Evolutionary conservation across 1,139 yeast genomes (phyloP).

Genomic region (Saccharomyces hybrid): DNA sequence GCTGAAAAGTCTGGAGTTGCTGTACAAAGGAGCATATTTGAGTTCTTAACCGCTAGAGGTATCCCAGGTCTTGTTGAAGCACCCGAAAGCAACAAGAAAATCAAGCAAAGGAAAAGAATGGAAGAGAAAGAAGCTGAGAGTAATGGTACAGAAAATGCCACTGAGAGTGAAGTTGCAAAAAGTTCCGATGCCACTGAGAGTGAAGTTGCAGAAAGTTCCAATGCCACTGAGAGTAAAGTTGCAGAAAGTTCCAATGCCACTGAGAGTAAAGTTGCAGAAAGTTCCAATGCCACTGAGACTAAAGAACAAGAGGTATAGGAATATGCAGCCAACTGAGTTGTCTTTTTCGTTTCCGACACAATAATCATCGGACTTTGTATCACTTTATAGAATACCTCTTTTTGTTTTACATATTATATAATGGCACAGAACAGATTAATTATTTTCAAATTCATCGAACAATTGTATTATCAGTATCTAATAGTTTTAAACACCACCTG

Average conservation of each 20-base stretch:
- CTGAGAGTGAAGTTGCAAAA: neutral
- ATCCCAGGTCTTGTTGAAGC: constrained; percentile 32
- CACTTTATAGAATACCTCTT: neutral
- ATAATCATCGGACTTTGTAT: neutral
- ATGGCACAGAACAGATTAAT: neutral
- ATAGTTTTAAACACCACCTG: constrained; percentile 22
- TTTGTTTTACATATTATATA: neutral
- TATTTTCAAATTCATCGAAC: neutral
- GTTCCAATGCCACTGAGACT: neutral
- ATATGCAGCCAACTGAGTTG: neutral
- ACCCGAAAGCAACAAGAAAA: neutral
- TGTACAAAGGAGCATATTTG: constrained; percentile 48
- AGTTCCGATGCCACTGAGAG: neutral
- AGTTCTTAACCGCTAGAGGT: constrained; percentile 65
- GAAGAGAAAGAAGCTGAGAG: constrained; percentile 1
- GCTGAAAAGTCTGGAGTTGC: constrained; percentile 21
- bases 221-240: neutral
- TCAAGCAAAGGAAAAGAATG: constrained; percentile 1
- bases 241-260: neutral
- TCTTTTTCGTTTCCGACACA: too few relatives aligned
- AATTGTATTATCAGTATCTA: neutral
- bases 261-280: neutral
- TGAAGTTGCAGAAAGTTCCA: neutral
- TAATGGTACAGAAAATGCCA: too few relatives aligned
- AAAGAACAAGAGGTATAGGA: neutral